phyloP scores from a whole-genome alignment of 805 yeast species.

The Candida ipomoeae region DNA sequence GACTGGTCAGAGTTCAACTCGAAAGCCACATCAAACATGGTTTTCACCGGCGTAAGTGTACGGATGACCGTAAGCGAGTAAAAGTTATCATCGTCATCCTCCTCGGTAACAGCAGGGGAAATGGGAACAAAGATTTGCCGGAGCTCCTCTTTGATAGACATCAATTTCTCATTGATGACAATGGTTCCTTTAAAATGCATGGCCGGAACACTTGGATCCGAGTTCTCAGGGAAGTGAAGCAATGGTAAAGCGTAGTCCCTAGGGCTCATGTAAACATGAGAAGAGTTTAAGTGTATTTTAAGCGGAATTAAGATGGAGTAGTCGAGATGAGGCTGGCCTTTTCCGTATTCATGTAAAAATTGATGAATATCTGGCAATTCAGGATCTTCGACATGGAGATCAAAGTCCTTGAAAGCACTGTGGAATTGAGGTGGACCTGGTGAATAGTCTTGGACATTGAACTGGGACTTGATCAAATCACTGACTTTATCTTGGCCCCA shows the following conservation, averaged over 20 bases:
- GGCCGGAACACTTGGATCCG: constrained; percentile 22
- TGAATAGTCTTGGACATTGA: constrained; percentile 31
- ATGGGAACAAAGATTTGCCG: constrained; percentile 54
- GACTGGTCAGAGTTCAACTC: constrained; percentile 43
- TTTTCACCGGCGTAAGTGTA: constrained; percentile 60
- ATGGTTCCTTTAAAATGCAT: constrained; percentile 41
- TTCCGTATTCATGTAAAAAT: constrained; percentile 32
- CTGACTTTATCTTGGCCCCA: constrained; percentile 36
- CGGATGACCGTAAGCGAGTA: constrained; percentile 57
- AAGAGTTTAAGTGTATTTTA: constrained; percentile 33
- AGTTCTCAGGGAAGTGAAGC: constrained; percentile 42
- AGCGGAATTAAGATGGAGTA: constrained; percentile 57
- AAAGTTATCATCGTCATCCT: constrained; percentile 37
- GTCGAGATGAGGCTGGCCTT: constrained; percentile 50
- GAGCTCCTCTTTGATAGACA: constrained; percentile 38
- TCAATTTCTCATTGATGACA: constrained; percentile 55
- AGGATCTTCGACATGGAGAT: constrained; percentile 27
- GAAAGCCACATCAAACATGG: constrained; percentile 47
- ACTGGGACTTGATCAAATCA: constrained; percentile 29
- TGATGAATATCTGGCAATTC: constrained; percentile 32
- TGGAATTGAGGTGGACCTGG: constrained; percentile 33
- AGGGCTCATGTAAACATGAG: constrained; percentile 14
- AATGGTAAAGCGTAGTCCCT: constrained; percentile 44
- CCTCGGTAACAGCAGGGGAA: constrained; percentile 42
- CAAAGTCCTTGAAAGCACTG: constrained; percentile 27